Conservation (phyloP, 129 eudicot genomes). For the Heracleum sosnowskyi region DNA sequence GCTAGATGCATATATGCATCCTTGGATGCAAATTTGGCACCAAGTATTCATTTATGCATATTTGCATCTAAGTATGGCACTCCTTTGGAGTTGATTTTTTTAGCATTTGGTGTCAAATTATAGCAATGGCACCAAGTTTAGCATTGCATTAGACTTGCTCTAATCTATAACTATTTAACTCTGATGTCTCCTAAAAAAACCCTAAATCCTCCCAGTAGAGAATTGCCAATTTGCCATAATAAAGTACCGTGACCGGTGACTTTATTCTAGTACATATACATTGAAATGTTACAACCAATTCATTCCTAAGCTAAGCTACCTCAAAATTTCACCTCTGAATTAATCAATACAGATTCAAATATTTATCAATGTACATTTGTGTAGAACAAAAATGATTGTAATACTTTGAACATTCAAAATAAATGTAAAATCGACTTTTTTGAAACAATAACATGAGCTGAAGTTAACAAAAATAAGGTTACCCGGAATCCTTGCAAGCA, state of each 20-base stretch:
- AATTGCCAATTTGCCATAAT: background rate
- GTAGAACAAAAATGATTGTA: background rate
- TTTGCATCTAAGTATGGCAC: too few relatives aligned
- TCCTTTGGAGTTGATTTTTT: too few relatives aligned
- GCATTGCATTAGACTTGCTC: too few relatives aligned
- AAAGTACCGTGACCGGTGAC: background rate
- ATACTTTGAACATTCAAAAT: background rate
- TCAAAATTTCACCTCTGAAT: background rate
- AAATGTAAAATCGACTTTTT: background rate
- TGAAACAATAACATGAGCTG: background rate
- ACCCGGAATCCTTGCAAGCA: conserved; percentile 52
- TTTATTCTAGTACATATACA: background rate
- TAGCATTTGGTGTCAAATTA: too few relatives aligned
- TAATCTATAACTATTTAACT: background rate
- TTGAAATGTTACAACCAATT: background rate
- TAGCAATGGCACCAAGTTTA: too few relatives aligned
- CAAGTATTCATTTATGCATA: too few relatives aligned
- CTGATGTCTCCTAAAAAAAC: background rate
- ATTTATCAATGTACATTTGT: background rate
- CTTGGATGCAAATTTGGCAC: too few relatives aligned
- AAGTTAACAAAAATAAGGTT: background rate
- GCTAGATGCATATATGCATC: too few relatives aligned
- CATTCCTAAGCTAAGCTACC: background rate
- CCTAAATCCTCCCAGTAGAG: background rate
- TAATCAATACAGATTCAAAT: background rate